These are phyloP conservation scores for Dothiorella sarmentorum DNA, from an alignment of 2,329 filamentous ascomycete species.

Conservation along the genomic window DNA sequence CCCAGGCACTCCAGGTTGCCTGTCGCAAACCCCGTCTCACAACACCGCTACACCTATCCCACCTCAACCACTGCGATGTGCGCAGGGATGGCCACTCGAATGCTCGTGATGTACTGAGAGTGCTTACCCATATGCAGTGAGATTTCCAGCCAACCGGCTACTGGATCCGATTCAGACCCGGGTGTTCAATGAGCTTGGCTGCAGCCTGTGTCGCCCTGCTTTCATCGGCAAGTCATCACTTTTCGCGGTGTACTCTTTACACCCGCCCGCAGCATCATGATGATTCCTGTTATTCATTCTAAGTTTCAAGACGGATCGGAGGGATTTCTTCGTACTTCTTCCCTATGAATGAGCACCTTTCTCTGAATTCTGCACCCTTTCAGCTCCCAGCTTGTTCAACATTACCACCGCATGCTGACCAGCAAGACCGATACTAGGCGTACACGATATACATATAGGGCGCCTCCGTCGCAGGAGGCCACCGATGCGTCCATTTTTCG, in stretches of 20 bases:
- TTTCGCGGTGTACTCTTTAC: background rate
- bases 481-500: background rate
- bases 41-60: background rate
- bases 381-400: background rate
- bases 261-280: slow-evolving; percentile 23
- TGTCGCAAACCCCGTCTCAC: no score
- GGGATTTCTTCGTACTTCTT: slow-evolving; percentile 29
- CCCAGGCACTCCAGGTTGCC: no score
- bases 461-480: no score
- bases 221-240: background rate
- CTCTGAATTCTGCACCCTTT: slow-evolving; percentile 14
- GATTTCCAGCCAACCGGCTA: background rate
- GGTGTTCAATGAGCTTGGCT: no score
- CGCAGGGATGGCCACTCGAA: background rate
- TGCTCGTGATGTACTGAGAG: background rate
- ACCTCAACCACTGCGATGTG: background rate
- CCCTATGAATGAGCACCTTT: slow-evolving; percentile 29
- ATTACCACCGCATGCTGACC: background rate
- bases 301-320: slow-evolving; percentile 38
- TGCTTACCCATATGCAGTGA: background rate
- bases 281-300: slow-evolving; percentile 26
- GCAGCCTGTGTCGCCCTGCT: no score
- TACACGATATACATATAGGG: no score
- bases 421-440: background rate
- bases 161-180: background rate